Percentiles rank a stretch among this genome's conserved stretches.
phyloP scores from a whole-genome alignment of 805 yeast species.

The Brettanomyces custersianus region DNA sequence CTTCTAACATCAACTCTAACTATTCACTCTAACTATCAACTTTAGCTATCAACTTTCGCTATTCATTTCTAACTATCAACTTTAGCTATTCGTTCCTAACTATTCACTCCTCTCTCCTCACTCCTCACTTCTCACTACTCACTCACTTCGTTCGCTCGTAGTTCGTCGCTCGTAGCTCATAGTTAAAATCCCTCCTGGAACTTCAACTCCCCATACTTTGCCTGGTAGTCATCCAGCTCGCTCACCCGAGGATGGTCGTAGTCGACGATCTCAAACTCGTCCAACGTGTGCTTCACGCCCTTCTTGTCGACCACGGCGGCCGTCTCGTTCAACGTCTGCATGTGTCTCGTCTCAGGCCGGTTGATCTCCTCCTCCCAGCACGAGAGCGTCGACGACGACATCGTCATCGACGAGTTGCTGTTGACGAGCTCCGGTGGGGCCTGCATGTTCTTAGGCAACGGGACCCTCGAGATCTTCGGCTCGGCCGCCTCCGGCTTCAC shows the following conservation, averaged over 20 bases:
- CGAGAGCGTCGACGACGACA: conserved; percentile 32
- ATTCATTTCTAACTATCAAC: too few relatives aligned
- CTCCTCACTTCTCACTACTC: too few relatives aligned
- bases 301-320: conserved; percentile 1
- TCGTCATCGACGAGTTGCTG: conserved; percentile 35
- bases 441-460: neutral
- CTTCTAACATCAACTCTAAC: too few relatives aligned
- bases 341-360: conserved; percentile 3
- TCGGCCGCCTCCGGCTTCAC: neutral
- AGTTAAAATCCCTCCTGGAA: conserved; percentile 41
- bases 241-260: neutral
- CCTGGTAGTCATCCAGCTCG: conserved; percentile 19
- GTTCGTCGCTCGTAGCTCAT: too few relatives aligned
- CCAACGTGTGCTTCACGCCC: conserved; percentile 1
- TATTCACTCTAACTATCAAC: too few relatives aligned
- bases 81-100: too few relatives aligned
- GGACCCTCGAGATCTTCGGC: neutral
- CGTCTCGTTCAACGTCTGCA: conserved; percentile 3
- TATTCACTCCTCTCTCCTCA: too few relatives aligned
- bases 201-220: conserved; percentile 35
- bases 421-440: conserved; percentile 13
- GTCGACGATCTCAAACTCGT: conserved; percentile 1
- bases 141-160: too few relatives aligned
- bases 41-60: too few relatives aligned
- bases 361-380: conserved; percentile 32